phyloP scores from a whole-genome alignment of 2,329 filamentous ascomycete genomes.

The Neonectria punicea region DNA sequence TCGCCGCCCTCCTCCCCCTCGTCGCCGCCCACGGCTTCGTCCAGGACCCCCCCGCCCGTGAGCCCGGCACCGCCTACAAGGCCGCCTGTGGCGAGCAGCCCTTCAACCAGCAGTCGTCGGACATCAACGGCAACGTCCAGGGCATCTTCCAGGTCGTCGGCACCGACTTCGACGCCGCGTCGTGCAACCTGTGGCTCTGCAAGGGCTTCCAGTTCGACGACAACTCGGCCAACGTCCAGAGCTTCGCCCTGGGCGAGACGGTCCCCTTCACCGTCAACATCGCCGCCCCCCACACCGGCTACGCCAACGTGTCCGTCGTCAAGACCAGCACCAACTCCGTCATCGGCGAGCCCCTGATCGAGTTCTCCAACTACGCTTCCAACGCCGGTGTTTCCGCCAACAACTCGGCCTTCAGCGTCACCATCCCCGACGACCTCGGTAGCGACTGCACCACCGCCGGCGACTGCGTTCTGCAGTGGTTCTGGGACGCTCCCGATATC shows the following conservation, averaged over 20 bases:
- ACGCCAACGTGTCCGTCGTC: conserved; percentile 68
- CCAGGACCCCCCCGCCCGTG: conserved; percentile 53
- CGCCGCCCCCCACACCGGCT: conserved; percentile 57
- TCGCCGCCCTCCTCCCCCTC: conserved; percentile 42
- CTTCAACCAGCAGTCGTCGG: conserved; percentile 45
- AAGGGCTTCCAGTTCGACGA: conserved; percentile 58
- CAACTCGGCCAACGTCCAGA: conserved; percentile 55
- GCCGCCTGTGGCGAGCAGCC: conserved; percentile 56
- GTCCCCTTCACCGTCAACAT: conserved; percentile 54
- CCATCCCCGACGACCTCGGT: conserved; percentile 59
- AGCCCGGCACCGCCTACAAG: conserved; percentile 55
- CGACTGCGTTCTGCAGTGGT: conserved; percentile 68
- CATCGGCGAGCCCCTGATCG: conserved; percentile 63
- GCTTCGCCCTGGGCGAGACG: conserved; percentile 54
- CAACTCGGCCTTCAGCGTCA: conserved; percentile 63
- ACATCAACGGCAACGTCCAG: conserved; percentile 53
- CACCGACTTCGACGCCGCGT: conserved; percentile 34
- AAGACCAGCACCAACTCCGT: conserved; percentile 62
- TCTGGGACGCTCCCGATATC: conserved; percentile 65
- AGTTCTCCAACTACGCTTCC: conserved; percentile 66
- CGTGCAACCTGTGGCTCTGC: conserved; percentile 58
- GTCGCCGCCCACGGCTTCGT: conserved; percentile 58
- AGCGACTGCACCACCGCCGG: conserved; percentile 60
- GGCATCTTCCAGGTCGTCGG: conserved; percentile 48
- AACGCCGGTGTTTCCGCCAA: conserved; percentile 52